These are phyloP conservation scores for Perilla frutescens DNA, from an alignment of 257 asterid species.

Conservation along the genomic window DNA sequence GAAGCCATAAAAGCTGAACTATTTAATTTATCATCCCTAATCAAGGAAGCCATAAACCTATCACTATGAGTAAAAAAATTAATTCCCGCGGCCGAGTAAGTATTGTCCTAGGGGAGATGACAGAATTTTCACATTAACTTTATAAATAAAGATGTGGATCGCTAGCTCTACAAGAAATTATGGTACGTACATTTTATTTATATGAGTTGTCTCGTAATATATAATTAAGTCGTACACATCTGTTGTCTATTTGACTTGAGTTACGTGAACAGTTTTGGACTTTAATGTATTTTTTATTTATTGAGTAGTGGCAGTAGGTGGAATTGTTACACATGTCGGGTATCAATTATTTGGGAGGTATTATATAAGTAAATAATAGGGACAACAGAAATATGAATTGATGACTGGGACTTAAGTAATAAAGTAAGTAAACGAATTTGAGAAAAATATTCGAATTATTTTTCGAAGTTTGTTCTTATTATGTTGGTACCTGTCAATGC, in stretches of 20 bases:
- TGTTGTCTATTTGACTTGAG: neutral
- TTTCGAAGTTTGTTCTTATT: conserved; percentile 29
- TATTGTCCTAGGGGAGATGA: too few species aligned
- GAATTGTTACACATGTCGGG: conserved; percentile 20
- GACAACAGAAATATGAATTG: neutral
- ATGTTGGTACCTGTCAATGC: conserved; percentile 27
- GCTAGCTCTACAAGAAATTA: too few species aligned
- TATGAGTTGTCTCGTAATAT: conserved; percentile 24
- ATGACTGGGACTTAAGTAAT: neutral
- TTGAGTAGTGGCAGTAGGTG: conserved; percentile 19
- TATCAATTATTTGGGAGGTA: conserved; percentile 26
- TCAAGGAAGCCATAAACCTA: too few species aligned
- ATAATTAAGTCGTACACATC: conserved; percentile 9
- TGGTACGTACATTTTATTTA: neutral
- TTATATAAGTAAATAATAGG: neutral
- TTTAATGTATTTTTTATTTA: neutral
- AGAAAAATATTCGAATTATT: neutral
- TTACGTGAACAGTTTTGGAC: neutral
- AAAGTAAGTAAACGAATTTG: conserved; percentile 27
- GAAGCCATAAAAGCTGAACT: too few species aligned
- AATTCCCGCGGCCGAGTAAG: too few species aligned
- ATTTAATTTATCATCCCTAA: too few species aligned
- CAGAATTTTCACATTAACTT: too few species aligned
- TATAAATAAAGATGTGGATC: too few species aligned
- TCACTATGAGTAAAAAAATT: too few species aligned